Evolutionary conservation across 1,139 yeast genomes (phyloP).

Genomic region (Suhomyces wounanorum): DNA sequence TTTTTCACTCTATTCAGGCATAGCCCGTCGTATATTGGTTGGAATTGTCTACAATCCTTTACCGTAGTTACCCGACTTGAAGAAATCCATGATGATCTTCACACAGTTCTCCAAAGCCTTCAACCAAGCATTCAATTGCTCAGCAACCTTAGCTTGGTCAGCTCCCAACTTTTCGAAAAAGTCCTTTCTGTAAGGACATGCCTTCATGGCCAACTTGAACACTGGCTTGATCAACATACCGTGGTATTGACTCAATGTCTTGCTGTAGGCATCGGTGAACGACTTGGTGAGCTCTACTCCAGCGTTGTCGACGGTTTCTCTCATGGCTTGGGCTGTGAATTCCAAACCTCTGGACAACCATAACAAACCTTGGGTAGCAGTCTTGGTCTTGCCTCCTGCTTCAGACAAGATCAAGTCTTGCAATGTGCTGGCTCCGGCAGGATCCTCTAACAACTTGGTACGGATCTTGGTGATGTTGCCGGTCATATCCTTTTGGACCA

Average conservation of each 20-base stretch:
- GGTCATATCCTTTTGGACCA: slow-evolving; percentile 85
- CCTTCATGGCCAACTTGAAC: slow-evolving; percentile 92
- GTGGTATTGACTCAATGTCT: slow-evolving; percentile 80
- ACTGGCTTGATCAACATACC: slow-evolving; percentile 81
- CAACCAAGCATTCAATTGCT: slow-evolving; percentile 73
- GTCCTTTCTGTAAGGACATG: slow-evolving; percentile 89
- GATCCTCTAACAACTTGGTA: slow-evolving; percentile 63
- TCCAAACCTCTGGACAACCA: slow-evolving; percentile 88
- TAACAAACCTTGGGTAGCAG: slow-evolving; percentile 88
- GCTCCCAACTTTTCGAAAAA: slow-evolving; percentile 79
- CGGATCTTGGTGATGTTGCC: slow-evolving; percentile 83
- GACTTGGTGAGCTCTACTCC: slow-evolving; percentile 68
- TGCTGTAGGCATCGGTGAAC: slow-evolving; percentile 79
- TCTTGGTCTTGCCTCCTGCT: slow-evolving; percentile 63
- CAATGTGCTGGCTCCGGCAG: slow-evolving; percentile 62
- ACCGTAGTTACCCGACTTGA: slow-evolving; percentile 80
- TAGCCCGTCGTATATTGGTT: background rate
- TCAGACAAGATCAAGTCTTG: slow-evolving; percentile 78
- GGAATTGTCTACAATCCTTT: slow-evolving; percentile 64
- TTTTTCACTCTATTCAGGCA: slow-evolving; percentile 1
- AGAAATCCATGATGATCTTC: slow-evolving; percentile 69
- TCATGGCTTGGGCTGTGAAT: slow-evolving; percentile 86
- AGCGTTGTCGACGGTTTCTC: slow-evolving; percentile 69
- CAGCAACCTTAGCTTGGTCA: slow-evolving; percentile 64
- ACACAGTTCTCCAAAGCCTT: slow-evolving; percentile 76